A percentile compares a stretch with the other conserved stretches of the same genome.
Evolutionary conservation across 2,329 filamentous ascomycete genomes (phyloP).

Genomic region (Penicillium psychrosexuale): DNA sequence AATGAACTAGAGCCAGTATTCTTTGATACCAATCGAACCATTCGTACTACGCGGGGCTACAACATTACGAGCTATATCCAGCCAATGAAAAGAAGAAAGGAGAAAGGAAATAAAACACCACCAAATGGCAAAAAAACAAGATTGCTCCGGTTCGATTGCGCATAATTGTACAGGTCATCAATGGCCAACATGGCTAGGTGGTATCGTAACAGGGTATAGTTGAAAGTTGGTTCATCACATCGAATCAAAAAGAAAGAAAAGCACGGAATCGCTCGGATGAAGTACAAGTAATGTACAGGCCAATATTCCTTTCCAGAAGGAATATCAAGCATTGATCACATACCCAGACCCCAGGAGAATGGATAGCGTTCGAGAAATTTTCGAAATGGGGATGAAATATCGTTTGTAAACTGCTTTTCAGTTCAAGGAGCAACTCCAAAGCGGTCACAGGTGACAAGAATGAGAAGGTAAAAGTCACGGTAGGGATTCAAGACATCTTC

Average conservation of each 20-base stretch:
- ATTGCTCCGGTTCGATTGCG: not conserved
- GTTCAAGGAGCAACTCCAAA: slow-evolving; percentile 11
- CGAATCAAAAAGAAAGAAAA: not conserved
- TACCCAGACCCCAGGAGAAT: not conserved
- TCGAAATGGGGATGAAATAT: slow-evolving; percentile 13
- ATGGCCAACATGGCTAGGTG: slow-evolving; percentile 4
- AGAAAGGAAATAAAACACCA: not conserved
- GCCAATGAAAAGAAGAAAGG: no score
- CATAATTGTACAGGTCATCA: slow-evolving; percentile 10
- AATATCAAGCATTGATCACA: slow-evolving; percentile 2
- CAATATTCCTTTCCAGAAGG: slow-evolving; percentile 4
- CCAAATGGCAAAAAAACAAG: not conserved
- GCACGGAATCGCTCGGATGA: slow-evolving; percentile 5
- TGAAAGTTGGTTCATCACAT: slow-evolving; percentile 4
- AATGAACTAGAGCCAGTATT: no score
- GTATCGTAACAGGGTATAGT: slow-evolving; percentile 11
- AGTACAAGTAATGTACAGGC: slow-evolving; percentile 9
- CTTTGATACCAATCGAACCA: no score
- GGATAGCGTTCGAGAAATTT: not conserved
- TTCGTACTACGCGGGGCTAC: no score
- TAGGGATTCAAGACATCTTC: not conserved
- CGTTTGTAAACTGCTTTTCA: slow-evolving; percentile 17
- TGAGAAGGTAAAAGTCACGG: not conserved
- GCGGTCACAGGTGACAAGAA: slow-evolving; percentile 11
- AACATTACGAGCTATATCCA: no score